A percentile compares a stretch with the other conserved stretches of the same genome.
Evolutionary conservation across 805 yeast genomes (phyloP).

Genomic region (Myxozyma geophila): DNA sequence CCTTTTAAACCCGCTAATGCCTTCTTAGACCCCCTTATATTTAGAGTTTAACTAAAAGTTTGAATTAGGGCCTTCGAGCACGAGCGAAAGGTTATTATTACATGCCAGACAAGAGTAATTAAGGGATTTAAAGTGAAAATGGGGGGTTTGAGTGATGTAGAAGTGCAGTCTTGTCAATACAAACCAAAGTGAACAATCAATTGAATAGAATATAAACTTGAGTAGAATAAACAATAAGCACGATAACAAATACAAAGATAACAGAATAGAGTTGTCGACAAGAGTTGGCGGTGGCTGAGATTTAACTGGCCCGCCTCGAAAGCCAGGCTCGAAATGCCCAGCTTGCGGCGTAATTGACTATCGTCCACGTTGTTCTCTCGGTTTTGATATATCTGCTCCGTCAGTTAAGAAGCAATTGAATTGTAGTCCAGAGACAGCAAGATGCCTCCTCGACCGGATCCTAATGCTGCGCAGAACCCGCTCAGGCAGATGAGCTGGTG

Average conservation of each 20-base stretch:
- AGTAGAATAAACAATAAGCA: background rate
- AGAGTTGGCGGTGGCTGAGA: background rate
- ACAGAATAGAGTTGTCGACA: background rate
- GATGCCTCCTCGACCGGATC: constrained; percentile 20
- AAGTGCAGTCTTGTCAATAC: background rate
- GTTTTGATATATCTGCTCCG: no score
- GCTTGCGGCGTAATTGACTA: constrained; percentile 1
- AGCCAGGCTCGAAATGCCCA: background rate
- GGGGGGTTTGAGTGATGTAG: background rate
- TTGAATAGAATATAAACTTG: no score
- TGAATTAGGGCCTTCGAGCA: no score
- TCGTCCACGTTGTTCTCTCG: background rate
- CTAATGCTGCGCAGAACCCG: constrained; percentile 13
- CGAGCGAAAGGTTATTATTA: no score
- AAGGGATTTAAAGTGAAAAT: no score
- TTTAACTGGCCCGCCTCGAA: background rate
- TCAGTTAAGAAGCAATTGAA: no score
- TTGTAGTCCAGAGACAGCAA: background rate
- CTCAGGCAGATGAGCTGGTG: constrained; percentile 26
- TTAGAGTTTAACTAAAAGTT: no score
- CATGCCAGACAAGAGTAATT: no score
- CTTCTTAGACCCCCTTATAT: no score
- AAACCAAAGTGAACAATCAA: no score
- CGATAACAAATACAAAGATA: background rate
- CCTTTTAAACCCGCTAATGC: no score